A percentile compares a stretch with the other conserved stretches of the same genome.
Conservation (phyloP, 2,329 filamentous ascomycete species). For the Diaporthe sp. region DNA sequence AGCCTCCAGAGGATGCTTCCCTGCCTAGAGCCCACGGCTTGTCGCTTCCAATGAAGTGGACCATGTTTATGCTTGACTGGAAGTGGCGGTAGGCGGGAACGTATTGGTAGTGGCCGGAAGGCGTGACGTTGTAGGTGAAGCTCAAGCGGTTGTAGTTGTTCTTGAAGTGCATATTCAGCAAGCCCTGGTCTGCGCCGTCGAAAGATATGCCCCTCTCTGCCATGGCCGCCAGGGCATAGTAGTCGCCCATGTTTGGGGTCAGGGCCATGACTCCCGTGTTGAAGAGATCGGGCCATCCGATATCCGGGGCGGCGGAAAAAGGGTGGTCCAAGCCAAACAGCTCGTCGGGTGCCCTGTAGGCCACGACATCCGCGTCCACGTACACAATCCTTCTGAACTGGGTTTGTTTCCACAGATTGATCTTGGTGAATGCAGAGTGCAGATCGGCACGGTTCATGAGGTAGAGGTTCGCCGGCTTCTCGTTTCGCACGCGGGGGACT, state of each 20-base stretch:
- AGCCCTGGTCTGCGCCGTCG: constrained; percentile 95
- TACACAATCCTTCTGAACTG: constrained; percentile 96
- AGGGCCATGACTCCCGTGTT: constrained; percentile 98
- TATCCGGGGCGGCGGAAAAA: constrained; percentile 86
- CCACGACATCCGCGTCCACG: constrained; percentile 94
- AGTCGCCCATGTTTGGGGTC: constrained; percentile 87
- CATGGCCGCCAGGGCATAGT: constrained; percentile 86
- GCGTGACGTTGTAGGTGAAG: constrained; percentile 98
- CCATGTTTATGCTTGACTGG: constrained; percentile 87
- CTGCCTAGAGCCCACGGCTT: constrained; percentile 89
- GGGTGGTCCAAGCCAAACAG: constrained; percentile 77
- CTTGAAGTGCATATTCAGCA: constrained; percentile 95
- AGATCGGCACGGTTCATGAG: constrained; percentile 94
- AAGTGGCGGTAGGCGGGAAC: constrained; percentile 95
- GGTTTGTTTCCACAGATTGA: constrained; percentile 90
- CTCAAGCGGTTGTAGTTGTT: constrained; percentile 87
- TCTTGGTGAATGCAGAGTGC: constrained; percentile 95
- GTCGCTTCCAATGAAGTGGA: constrained; percentile 92
- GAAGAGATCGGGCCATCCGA: constrained; percentile 98
- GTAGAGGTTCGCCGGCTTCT: constrained; percentile 83
- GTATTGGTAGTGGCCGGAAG: constrained; percentile 97
- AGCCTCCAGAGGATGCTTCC: constrained; percentile 64
- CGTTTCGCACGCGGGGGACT: constrained; percentile 83
- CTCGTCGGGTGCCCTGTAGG: constrained; percentile 91
- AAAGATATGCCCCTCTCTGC: constrained; percentile 92